Base-by-base conservation (phyloP, 2,329 filamentous ascomycete genomes). In the Pyricularia pennisetigena region DNA sequence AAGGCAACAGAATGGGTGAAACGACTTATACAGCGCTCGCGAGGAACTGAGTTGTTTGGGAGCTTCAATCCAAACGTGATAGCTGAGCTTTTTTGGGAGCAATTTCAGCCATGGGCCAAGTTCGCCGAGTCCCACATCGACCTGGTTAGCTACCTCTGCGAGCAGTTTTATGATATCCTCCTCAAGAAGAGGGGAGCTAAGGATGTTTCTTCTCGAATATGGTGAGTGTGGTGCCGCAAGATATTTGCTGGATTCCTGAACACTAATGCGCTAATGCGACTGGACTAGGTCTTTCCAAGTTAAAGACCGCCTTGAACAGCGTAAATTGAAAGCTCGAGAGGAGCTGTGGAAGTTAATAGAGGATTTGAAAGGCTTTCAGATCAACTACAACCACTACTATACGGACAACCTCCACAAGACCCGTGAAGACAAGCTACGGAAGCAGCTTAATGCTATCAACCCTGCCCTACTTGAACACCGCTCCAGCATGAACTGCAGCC, bases 11-110 rank as follows among this genome's bases (percentile, higher is more conserved):
- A 70, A 0, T 57, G 73, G 12, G 75, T 78, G 30, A 72, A 73
- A 65, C 12, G 63, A 0, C 28, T 75, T 3, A 75, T 79, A 71
- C 69, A 23, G 35, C 65, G 68, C 10, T 75, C 65, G 7, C 71
- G 74, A 4, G 77, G 78, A 6, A 72, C 76, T 8, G 78, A 80
- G 67, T 74, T 80, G 28, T 75, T 75, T 0, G 77, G 78, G 4
- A 74, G 73, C 0, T 79, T 74, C 70, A 77, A 77, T 63, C 77
- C 78, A 0, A 61, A 77, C 12, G 72, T 79, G 5, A 71, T 79
- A 3, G 76, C 63, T 2, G 41, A 64, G 0, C 71, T 79, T 0
- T 80, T 79, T 57, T 68, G 61, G 1, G 70, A 76, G 63, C 76
- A 80, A 67, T 76, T 72, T 68, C 35, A 69, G 29, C 75, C 74